These are phyloP conservation scores for Tylopilus sp. DNA, from an alignment of 768 basidiomycete genomes.

Conservation along the genomic window DNA sequence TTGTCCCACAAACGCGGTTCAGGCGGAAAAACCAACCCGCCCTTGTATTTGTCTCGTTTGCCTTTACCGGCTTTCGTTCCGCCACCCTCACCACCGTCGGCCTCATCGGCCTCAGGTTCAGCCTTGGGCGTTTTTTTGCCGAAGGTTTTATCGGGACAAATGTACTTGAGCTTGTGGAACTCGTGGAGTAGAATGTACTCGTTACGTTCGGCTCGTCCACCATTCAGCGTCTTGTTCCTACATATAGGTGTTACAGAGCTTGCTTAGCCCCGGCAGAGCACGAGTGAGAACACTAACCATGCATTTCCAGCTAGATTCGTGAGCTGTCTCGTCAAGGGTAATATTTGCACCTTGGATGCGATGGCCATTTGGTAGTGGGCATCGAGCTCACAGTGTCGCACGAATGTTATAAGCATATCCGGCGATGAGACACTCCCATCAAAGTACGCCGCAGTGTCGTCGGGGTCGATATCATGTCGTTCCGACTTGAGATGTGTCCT, in stretches of 20 bases:
- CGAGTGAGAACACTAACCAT: conserved; percentile 54
- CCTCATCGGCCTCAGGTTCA: conserved; percentile 53
- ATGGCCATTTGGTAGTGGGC: conserved; percentile 98
- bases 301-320: conserved; percentile 96
- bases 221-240: conserved; percentile 97
- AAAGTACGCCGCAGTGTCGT: conserved; percentile 89
- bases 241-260: neutral
- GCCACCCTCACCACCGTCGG: conserved; percentile 40
- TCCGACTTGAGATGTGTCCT: conserved; percentile 80
- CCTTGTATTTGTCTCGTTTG: conserved; percentile 95
- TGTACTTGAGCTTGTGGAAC: conserved; percentile 93
- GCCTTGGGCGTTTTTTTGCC: conserved; percentile 65
- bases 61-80: conserved; percentile 52
- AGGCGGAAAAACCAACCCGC: conserved; percentile 96
- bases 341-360: conserved; percentile 86
- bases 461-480: conserved; percentile 92
- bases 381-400: conserved; percentile 92
- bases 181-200: conserved; percentile 99
- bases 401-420: conserved; percentile 78
- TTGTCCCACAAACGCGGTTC: conserved; percentile 96
- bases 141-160: conserved; percentile 92
- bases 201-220: conserved; percentile 97
- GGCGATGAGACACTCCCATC: conserved; percentile 78
- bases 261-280: neutral
- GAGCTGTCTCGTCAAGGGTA: conserved; percentile 89